phyloP scores from a whole-genome alignment of 2,329 filamentous ascomycete species.

The Arachnomyces sp. region DNA sequence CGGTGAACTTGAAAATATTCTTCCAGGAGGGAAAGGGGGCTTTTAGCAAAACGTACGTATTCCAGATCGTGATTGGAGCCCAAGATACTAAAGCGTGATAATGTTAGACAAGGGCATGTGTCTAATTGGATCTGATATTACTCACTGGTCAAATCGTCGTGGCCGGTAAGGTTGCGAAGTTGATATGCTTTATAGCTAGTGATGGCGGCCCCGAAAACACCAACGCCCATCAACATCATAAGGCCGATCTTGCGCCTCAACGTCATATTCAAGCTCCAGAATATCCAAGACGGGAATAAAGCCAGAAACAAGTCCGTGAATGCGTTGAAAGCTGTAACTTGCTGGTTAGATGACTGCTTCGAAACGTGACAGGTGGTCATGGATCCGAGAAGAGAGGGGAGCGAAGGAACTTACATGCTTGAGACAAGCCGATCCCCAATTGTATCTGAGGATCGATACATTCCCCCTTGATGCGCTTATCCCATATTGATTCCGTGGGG shows the following conservation, averaged over 20 bases:
- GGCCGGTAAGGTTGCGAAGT: conserved; percentile 8
- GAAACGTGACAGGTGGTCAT: too few relatives aligned
- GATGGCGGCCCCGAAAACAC: conserved; percentile 10
- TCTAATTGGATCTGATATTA: background rate
- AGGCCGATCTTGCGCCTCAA: conserved; percentile 9
- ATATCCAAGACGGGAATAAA: conserved; percentile 8
- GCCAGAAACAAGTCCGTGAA: conserved; percentile 11
- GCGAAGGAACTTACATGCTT: too few relatives aligned
- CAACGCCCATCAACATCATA: conserved; percentile 9
- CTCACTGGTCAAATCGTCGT: conserved; percentile 12
- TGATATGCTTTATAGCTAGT: conserved; percentile 7
- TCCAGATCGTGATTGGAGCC: conserved; percentile 13
- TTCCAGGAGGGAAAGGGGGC: too few relatives aligned
- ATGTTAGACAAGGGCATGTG: background rate
- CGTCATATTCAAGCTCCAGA: conserved; percentile 8
- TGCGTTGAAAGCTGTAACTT: conserved; percentile 9
- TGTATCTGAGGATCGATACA: background rate
- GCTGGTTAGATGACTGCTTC: too few relatives aligned
- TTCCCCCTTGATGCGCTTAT: background rate
- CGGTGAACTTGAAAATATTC: too few relatives aligned
- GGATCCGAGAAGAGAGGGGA: too few relatives aligned
- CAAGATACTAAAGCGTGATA: conserved; percentile 6
- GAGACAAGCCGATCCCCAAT: too few relatives aligned
- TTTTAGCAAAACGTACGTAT: conserved; percentile 9
- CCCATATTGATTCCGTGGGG: background rate